Evolutionary conservation across 768 basidiomycete species (phyloP), one percentile per base, ranked within the genome.

Genomic region (Tylopilus plumbeoviolaceoides): DNA sequence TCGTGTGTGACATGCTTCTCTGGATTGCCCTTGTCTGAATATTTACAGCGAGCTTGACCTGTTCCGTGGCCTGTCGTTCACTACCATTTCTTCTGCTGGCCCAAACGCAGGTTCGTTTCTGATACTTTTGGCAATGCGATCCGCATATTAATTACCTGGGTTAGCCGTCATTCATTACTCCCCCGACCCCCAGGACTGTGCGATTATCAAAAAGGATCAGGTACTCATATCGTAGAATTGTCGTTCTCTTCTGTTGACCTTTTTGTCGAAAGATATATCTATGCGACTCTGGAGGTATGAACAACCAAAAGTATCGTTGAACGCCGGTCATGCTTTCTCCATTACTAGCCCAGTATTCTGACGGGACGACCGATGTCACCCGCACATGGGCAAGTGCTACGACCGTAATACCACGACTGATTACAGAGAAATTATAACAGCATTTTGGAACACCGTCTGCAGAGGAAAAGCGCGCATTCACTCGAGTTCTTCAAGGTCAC

Each of bases 281-380:
- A 3, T 87, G 94, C 60, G 95, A 98, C 65, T 92, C 90, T 36
- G 95, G 95, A 64, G 91, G 89, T 83, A 59, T 23, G 58, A 11
- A 35, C 33, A 50, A 12, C 14, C 38, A 23, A 23, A 45, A 9
- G 28, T 6, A 20, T 14, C 14, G 20, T 25, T 7, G 20, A 42
- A 23, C 31, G n/a, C 4, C 1, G 7, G 40, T 42, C 11, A 57
- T 39, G n/a, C 36, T 18, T 21, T 7, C 4, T 7, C 8, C 5
- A 25, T 46, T 46, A 1, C 17, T 55, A 87, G 87, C 79, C 2
- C 94, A 97, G 70, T 95, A 85, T 71, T 67, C 82, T 31, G 95
- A 98, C 59, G 95, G 95, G 10, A 98, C 95, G 0, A 99, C 97
- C 1, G 95, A 99, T 64, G 89, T 89, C 15, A 95, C 94, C 1